phyloP scores from a whole-genome alignment of 2,329 filamentous ascomycete species.

The Penicillium sp. region DNA sequence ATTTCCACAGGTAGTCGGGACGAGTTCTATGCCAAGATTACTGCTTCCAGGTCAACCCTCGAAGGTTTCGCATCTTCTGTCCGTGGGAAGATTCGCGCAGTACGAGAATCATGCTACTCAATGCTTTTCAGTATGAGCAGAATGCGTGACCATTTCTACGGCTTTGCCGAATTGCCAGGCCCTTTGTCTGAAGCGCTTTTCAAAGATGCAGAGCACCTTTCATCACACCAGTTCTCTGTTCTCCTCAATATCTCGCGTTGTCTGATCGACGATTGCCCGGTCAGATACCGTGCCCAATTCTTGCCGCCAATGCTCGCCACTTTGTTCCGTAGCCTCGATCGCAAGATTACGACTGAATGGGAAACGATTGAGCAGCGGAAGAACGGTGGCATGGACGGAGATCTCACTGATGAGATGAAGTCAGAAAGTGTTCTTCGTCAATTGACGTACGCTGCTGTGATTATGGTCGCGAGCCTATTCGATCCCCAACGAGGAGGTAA shows the following conservation, averaged over 20 bases:
- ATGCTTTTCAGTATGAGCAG: conserved; percentile 91
- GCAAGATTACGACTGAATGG: conserved; percentile 85
- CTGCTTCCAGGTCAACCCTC: conserved; percentile 79
- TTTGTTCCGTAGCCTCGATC: conserved; percentile 79
- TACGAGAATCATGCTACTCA: conserved; percentile 89
- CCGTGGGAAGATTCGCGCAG: conserved; percentile 77
- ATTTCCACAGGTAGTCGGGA: conserved; percentile 95
- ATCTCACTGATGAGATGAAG: conserved; percentile 94
- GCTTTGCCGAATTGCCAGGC: conserved; percentile 73
- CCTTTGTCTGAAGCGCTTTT: conserved; percentile 82
- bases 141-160: conserved; percentile 82
- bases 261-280: conserved; percentile 85
- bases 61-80: conserved; percentile 94
- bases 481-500: conserved; percentile 64
- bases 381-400: conserved; percentile 63
- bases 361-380: conserved; percentile 58
- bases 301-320: conserved; percentile 75
- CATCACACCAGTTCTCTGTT: conserved; percentile 90
- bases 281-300: conserved; percentile 69
- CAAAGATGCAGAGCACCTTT: conserved; percentile 71
- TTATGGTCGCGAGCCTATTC: conserved; percentile 83
- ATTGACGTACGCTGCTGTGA: conserved; percentile 83
- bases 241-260: conserved; percentile 82
- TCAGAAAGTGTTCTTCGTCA: conserved; percentile 91
- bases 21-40: conserved; percentile 89